Percentiles rank a stretch among this genome's conserved stretches.
Conservation (phyloP, 306 rosid genomes). For the Medicago lupulina region DNA sequence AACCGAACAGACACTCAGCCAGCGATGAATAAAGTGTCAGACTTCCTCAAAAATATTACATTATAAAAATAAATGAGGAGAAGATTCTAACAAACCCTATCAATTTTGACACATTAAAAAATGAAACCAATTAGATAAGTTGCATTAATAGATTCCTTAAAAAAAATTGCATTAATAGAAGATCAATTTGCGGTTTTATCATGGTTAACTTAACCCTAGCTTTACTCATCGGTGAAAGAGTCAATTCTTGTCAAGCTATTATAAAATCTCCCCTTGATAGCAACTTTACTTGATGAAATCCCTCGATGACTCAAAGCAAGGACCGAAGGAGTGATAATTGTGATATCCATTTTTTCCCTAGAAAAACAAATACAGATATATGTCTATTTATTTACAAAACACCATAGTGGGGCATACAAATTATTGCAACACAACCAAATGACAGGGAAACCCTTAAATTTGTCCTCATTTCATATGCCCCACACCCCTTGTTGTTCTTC, state of each 20-base stretch:
- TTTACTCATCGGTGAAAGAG: background rate
- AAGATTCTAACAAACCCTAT: too few relatives aligned
- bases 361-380: background rate
- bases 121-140: too few relatives aligned
- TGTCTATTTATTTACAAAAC: background rate
- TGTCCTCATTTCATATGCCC: constrained; percentile 2
- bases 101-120: too few relatives aligned
- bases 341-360: background rate
- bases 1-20: too few relatives aligned
- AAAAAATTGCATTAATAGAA: too few relatives aligned
- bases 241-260: background rate
- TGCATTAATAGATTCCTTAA: too few relatives aligned
- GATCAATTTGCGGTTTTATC: too few relatives aligned
- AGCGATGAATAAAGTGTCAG: too few relatives aligned
- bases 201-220: background rate
- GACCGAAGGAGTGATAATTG: background rate
- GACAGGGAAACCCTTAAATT: constrained; percentile 33
- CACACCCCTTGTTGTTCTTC: background rate
- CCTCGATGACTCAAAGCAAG: background rate
- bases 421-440: background rate
- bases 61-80: too few relatives aligned
- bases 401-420: constrained; percentile 5
- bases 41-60: too few relatives aligned
- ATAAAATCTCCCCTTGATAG: background rate
- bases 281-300: background rate